Percentiles rank a stretch among this genome's conserved stretches.
Evolutionary conservation across 176 grass and related monocot genomes (phyloP).

Genomic region (Echinochloa phyllopogon): DNA sequence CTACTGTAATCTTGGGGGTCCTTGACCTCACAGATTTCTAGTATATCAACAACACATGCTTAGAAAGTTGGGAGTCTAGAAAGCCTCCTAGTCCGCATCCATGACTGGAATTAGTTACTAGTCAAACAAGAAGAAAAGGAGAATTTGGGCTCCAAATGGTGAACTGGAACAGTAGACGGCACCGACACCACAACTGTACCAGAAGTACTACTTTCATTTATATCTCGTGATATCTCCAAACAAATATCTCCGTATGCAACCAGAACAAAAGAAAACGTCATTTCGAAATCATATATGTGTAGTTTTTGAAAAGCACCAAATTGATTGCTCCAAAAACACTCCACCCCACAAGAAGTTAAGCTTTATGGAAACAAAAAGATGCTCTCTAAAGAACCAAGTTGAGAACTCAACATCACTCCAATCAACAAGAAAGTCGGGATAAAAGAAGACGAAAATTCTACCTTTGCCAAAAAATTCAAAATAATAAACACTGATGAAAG

Average conservation of each 20-base stretch:
- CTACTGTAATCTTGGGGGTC: conserved; percentile 1
- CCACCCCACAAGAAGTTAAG: background rate
- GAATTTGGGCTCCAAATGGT: conserved; percentile 22
- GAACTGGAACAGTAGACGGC: conserved; percentile 12
- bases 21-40: conserved; percentile 15
- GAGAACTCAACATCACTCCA: conserved; percentile 5
- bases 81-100: background rate
- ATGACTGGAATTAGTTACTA: conserved; percentile 8
- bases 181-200: conserved; percentile 30
- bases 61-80: conserved; percentile 33
- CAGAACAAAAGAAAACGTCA: conserved; percentile 25
- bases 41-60: conserved; percentile 6
- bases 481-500: background rate
- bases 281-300: conserved; percentile 16
- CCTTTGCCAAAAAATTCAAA: background rate
- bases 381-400: background rate
- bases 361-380: conserved; percentile 2
- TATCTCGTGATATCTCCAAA: conserved; percentile 26
- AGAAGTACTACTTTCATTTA: conserved; percentile 24
- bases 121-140: conserved; percentile 21
- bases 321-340: conserved; percentile 16
- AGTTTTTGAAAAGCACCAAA: conserved; percentile 29
- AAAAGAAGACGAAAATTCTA: conserved; percentile 8
- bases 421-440: background rate
- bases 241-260: conserved; percentile 14